Conservation (phyloP, 306 rosid species). For the Senna siamea region DNA sequence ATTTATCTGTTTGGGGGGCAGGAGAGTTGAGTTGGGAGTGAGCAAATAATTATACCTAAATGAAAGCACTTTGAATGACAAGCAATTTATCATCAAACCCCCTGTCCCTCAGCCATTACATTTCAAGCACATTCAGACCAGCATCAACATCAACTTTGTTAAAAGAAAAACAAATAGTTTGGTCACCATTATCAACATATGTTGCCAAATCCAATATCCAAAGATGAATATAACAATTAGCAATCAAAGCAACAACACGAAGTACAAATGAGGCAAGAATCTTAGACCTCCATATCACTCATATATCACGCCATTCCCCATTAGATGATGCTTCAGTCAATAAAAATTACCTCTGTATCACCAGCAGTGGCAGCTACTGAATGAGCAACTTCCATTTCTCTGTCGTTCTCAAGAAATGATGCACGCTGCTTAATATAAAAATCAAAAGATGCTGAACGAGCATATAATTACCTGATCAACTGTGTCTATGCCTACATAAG, state of each 20-base stretch:
- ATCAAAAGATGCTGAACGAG: constrained; percentile 22
- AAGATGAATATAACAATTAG: background rate
- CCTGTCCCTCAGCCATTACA: background rate
- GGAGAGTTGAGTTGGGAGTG: no score
- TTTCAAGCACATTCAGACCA: background rate
- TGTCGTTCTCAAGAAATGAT: constrained; percentile 77
- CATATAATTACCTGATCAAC: constrained; percentile 1
- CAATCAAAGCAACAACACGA: background rate
- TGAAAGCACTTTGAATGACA: background rate
- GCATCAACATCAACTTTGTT: background rate
- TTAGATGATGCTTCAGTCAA: background rate
- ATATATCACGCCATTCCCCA: background rate
- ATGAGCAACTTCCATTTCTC: constrained; percentile 94
- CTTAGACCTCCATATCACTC: background rate
- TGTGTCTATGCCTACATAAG: constrained; percentile 37
- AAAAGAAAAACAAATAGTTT: background rate
- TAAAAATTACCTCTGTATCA: constrained; percentile 70
- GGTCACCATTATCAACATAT: no score
- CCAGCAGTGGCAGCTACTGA: constrained; percentile 90
- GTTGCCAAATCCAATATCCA: background rate
- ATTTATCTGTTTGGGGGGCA: no score
- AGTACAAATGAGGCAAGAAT: background rate
- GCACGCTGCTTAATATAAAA: constrained; percentile 74
- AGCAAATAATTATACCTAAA: no score
- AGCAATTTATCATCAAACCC: background rate